Evolutionary conservation across 257 asterid genomes (phyloP).

Genomic region (Solanum corneliomulleri): DNA sequence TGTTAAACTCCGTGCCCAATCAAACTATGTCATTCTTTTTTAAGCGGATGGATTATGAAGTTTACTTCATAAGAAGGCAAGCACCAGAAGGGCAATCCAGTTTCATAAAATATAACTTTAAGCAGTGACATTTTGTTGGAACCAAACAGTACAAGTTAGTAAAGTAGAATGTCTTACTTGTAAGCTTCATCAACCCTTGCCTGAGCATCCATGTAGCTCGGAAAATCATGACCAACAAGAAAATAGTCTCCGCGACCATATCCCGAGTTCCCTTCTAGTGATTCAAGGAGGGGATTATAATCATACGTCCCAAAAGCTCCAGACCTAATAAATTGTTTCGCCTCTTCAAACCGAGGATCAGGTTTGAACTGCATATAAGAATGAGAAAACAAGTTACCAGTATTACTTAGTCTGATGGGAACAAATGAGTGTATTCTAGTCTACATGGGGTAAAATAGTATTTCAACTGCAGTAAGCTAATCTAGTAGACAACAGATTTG

Average conservation of each 20-base stretch:
- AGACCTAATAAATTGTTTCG: constrained; percentile 73
- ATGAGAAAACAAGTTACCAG: not conserved
- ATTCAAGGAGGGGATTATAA: constrained; percentile 87
- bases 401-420: not conserved
- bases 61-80: not conserved
- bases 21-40: too few relatives aligned
- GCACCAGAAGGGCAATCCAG: not conserved
- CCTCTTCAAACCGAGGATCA: constrained; percentile 94
- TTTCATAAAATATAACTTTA: not conserved
- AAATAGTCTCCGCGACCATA: constrained; percentile 96
- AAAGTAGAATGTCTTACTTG: constrained; percentile 48
- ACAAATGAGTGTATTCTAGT: not conserved
- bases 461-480: not conserved
- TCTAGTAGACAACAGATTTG: not conserved
- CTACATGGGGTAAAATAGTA: not conserved
- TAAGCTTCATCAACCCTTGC: constrained; percentile 78
- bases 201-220: constrained; percentile 90
- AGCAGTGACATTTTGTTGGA: not conserved
- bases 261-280: constrained; percentile 89
- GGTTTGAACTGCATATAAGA: constrained; percentile 63
- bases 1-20: too few relatives aligned
- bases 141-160: not conserved
- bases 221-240: constrained; percentile 83
- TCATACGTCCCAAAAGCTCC: constrained; percentile 97
- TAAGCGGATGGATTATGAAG: not conserved